Percentiles rank a stretch among this genome's conserved stretches.
phyloP scores from a whole-genome alignment of 225 moss, liverwort and hornwort species.

The Physcomitrellopsis africana region DNA sequence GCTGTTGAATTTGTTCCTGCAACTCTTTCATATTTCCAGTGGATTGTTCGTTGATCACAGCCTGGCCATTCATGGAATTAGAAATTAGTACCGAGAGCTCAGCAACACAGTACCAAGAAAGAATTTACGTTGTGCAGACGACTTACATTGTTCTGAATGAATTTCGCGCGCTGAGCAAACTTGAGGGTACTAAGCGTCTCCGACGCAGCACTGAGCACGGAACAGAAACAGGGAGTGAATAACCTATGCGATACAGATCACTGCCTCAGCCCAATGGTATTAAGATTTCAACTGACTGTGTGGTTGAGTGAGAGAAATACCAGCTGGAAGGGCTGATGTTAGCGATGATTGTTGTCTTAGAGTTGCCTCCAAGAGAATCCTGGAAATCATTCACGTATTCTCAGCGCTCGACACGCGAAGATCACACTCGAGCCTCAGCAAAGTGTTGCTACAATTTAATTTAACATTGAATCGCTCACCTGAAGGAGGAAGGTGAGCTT shows the following conservation, averaged over 20 bases:
- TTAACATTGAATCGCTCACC: conserved; percentile 41
- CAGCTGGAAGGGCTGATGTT: conserved; percentile 93
- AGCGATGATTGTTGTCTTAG: conserved; percentile 94
- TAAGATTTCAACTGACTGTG: neutral
- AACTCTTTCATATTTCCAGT: conserved; percentile 75
- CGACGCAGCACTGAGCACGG: conserved; percentile 59
- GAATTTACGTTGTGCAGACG: too few relatives aligned
- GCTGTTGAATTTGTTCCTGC: conserved; percentile 79
- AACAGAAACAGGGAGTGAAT: neutral
- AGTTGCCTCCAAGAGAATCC: conserved; percentile 98
- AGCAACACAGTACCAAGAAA: too few relatives aligned
- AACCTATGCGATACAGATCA: neutral
- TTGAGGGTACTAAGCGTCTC: conserved; percentile 95
- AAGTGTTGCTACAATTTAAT: neutral
- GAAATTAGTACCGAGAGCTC: neutral
- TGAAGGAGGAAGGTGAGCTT: conserved; percentile 98
- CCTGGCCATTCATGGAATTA: conserved; percentile 43
- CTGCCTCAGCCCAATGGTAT: neutral
- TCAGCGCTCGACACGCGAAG: conserved; percentile 10
- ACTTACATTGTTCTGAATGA: conserved; percentile 88
- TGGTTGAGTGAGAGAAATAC: conserved; percentile 32
- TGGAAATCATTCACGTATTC: conserved; percentile 30
- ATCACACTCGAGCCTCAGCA: neutral
- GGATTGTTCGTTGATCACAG: conserved; percentile 86
- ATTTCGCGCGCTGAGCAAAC: conserved; percentile 96